Conservation (phyloP, 495 filamentous ascomycete species). For the Aspergillus avenaceus region DNA sequence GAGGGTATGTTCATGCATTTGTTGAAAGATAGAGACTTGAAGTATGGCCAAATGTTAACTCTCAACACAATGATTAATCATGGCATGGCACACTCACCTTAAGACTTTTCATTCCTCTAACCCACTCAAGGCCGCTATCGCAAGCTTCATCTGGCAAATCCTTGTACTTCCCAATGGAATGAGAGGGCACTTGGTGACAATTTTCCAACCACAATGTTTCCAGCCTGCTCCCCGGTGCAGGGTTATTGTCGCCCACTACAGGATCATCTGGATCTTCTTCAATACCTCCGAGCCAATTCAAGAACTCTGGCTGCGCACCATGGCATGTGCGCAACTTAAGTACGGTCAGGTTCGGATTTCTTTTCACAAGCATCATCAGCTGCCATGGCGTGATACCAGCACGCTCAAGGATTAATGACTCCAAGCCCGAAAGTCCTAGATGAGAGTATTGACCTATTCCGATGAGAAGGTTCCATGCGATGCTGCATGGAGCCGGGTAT, state of each 20-base stretch:
- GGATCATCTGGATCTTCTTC: slow-evolving; percentile 13
- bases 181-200: slow-evolving; percentile 15
- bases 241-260: not conserved
- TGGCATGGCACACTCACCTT: slow-evolving; percentile 14
- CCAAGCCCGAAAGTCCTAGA: slow-evolving; percentile 18
- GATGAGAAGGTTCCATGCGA: slow-evolving; percentile 30
- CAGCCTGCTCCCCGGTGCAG: slow-evolving; percentile 20
- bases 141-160: slow-evolving; percentile 5
- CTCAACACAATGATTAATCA: not conserved
- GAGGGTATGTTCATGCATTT: slow-evolving; percentile 26
- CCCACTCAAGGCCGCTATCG: slow-evolving; percentile 26
- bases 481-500: slow-evolving; percentile 21
- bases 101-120: slow-evolving; percentile 18
- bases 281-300: slow-evolving; percentile 29
- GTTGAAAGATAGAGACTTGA: slow-evolving; percentile 30
- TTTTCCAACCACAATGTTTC: slow-evolving; percentile 27
- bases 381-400: slow-evolving; percentile 35
- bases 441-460: slow-evolving; percentile 17
- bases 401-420: slow-evolving; percentile 27
- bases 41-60: no score
- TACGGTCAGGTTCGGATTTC: slow-evolving; percentile 22
- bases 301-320: slow-evolving; percentile 26
- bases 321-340: slow-evolving; percentile 30
- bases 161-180: slow-evolving; percentile 4
- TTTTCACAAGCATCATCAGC: slow-evolving; percentile 27